A percentile compares a stretch with the other conserved stretches of the same genome.
Conservation (phyloP, 768 basidiomycete genomes). For the Trametes elegans region DNA sequence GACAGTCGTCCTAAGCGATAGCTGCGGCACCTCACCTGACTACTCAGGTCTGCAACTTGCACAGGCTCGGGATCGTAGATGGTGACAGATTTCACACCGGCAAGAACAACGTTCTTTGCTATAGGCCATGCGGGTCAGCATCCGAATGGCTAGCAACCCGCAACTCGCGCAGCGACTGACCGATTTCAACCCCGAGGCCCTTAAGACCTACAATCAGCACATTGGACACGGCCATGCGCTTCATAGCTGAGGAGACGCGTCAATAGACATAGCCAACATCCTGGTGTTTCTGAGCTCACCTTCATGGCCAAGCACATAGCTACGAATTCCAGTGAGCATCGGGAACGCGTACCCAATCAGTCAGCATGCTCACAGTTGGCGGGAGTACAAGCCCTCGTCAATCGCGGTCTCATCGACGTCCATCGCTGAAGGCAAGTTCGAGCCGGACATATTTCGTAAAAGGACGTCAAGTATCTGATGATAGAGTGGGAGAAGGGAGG, state of each 20-base stretch:
- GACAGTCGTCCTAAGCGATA: background rate
- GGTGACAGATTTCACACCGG: conserved; percentile 97
- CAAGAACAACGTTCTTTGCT: conserved; percentile 95
- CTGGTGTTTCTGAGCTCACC: conserved; percentile 43
- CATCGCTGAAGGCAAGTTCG: conserved; percentile 53
- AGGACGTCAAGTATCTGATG: background rate
- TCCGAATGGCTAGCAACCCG: background rate
- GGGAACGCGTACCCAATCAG: conserved; percentile 4
- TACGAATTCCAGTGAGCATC: conserved; percentile 30
- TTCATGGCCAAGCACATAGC: conserved; percentile 97
- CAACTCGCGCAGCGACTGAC: conserved; percentile 36
- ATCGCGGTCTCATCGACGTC: conserved; percentile 85
- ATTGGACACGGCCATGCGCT: conserved; percentile 96
- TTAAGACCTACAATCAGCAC: conserved; percentile 90
- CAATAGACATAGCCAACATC: conserved; percentile 8
- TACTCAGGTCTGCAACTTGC: conserved; percentile 84
- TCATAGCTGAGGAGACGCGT: conserved; percentile 77
- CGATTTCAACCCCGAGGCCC: conserved; percentile 95
- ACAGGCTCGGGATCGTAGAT: conserved; percentile 92
- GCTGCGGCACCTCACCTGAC: conserved; percentile 57
- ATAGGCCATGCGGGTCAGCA: conserved; percentile 7
- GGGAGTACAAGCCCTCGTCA: conserved; percentile 92
- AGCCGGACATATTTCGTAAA: conserved; percentile 35
- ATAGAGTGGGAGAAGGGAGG: conserved; percentile 5
- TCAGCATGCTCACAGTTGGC: conserved; percentile 75